phyloP scores from a whole-genome alignment of 768 basidiomycete species.

The Tubosaeta sp. region DNA sequence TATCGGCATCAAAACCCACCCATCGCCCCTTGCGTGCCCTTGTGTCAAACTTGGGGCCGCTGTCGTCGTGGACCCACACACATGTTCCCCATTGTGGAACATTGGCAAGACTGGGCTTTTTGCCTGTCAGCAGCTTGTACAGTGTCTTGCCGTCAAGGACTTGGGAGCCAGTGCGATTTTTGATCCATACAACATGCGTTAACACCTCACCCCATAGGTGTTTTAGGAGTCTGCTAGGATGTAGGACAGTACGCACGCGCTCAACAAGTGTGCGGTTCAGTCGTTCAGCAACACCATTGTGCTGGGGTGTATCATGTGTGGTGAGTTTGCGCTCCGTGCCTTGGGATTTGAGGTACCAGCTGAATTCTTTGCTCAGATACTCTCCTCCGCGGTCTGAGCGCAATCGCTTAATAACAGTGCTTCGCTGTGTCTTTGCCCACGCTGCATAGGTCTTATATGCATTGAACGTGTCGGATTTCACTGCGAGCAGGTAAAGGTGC shows the following conservation, averaged over 20 bases:
- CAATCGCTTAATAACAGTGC: not conserved
- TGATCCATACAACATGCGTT: constrained; percentile 1
- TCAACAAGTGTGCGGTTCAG: not conserved
- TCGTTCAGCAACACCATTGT: not conserved
- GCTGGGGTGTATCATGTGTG: not conserved
- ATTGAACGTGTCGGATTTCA: constrained; percentile 9
- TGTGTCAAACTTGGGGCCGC: not conserved
- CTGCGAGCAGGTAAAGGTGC: not conserved
- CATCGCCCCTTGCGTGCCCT: not conserved
- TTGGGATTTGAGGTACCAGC: not conserved
- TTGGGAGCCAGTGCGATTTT: not conserved
- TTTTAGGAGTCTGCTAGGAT: not conserved
- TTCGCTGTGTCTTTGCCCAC: not conserved
- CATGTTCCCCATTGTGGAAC: not conserved
- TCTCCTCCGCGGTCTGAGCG: constrained; percentile 20
- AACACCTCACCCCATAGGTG: constrained; percentile 1
- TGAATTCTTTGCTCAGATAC: constrained; percentile 22
- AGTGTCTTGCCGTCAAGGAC: not conserved
- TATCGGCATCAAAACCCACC: not conserved
- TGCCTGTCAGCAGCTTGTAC: not conserved
- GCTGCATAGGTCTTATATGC: constrained; percentile 1
- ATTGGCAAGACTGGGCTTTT: not conserved
- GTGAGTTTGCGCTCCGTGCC: not conserved
- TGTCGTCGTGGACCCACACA: not conserved
- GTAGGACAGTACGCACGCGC: not conserved